Evolutionary conservation across 169 alveolate genomes (phyloP).

Genomic region (Besnoitia besnoiti): DNA sequence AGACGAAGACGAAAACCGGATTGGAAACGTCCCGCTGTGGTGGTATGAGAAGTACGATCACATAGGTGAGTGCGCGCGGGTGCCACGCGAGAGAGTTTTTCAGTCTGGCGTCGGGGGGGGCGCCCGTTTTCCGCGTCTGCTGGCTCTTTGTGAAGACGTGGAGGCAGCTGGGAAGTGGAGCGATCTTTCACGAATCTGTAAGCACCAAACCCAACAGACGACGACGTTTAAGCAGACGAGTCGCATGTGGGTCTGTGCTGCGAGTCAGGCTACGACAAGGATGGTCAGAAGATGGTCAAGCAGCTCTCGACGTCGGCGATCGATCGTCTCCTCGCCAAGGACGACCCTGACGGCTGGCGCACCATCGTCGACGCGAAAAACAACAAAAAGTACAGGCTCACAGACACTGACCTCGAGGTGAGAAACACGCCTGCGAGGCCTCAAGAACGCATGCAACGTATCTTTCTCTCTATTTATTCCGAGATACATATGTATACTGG

Average conservation of each 20-base stretch:
- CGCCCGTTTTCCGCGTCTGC: neutral
- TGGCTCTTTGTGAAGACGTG: no score
- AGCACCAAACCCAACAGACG: no score
- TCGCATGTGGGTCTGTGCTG: no score
- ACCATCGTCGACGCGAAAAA: constrained; percentile 90
- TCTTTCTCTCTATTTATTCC: no score
- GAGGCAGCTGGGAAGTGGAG: no score
- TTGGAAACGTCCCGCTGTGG: constrained; percentile 65
- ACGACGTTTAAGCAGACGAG: no score
- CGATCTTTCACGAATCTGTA: neutral
- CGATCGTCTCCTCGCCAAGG: constrained; percentile 82
- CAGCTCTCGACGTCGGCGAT: constrained; percentile 62
- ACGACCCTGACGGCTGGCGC: constrained; percentile 94
- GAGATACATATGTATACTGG: no score
- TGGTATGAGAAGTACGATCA: constrained; percentile 64
- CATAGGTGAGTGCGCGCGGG: constrained; percentile 45
- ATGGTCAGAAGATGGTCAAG: constrained; percentile 56
- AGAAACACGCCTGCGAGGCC: no score
- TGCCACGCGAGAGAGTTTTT: neutral
- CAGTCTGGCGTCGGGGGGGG: no score
- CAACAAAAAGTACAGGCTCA: constrained; percentile 84
- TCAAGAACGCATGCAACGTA: no score
- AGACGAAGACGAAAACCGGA: constrained; percentile 57
- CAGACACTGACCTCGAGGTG: constrained; percentile 89
- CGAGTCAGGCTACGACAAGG: constrained; percentile 35